phyloP scores from a whole-genome alignment of 441 rosid species.

The Raphanus hybrid region DNA sequence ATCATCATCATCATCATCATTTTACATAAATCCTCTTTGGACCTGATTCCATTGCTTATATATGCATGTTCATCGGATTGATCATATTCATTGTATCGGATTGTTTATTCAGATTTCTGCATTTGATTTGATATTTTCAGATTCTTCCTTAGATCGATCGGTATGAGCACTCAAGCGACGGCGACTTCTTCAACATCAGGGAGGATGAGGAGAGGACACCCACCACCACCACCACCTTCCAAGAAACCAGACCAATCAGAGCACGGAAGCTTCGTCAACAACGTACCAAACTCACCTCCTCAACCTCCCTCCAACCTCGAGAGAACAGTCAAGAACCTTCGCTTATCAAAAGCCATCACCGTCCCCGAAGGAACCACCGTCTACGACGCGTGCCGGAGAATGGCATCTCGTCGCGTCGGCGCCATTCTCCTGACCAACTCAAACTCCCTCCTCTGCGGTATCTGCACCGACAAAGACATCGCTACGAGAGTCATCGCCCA shows the following conservation, averaged over 20 bases:
- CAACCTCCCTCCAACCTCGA: conserved; percentile 55
- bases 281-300: conserved; percentile 61
- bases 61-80: too few species aligned
- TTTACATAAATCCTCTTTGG: neutral
- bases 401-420: conserved; percentile 91
- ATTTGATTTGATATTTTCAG: neutral
- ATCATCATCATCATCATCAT: neutral
- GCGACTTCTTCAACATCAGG: conserved; percentile 50
- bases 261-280: conserved; percentile 46
- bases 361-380: conserved; percentile 88
- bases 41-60: too few species aligned
- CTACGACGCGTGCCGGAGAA: conserved; percentile 81
- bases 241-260: conserved; percentile 53
- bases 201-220: conserved; percentile 13
- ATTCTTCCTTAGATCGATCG: conserved; percentile 8
- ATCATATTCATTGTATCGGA: too few species aligned
- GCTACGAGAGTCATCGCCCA: conserved; percentile 83
- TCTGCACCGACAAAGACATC: conserved; percentile 86
- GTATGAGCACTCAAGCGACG: conserved; percentile 61
- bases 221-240: conserved; percentile 38
- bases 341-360: conserved; percentile 86
- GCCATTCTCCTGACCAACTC: conserved; percentile 87
- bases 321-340: conserved; percentile 82
- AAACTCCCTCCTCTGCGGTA: conserved; percentile 84
- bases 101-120: conserved; percentile 2